Percentiles rank a stretch among this genome's conserved stretches.
Conservation (phyloP, 495 filamentous ascomycete species). For the Rostrohypoxylon terebratum region DNA sequence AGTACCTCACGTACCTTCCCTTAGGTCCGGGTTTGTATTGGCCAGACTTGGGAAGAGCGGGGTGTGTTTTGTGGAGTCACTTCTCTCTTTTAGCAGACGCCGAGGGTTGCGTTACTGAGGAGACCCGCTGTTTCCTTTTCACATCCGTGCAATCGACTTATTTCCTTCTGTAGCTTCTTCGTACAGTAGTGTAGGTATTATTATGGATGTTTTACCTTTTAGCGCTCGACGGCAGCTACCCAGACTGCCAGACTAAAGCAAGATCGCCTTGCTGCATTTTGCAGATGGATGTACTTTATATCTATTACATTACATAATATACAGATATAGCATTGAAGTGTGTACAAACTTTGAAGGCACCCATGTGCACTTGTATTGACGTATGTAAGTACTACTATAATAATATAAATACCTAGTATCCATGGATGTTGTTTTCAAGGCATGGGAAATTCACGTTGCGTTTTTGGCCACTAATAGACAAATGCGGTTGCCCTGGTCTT, state of each 20-base stretch:
- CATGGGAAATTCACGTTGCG: constrained; percentile 12
- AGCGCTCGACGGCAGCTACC: constrained; percentile 22
- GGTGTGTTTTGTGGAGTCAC: constrained; percentile 30
- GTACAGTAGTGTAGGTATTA: too few species aligned
- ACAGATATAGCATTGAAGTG: too few species aligned
- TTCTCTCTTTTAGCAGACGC: constrained; percentile 37
- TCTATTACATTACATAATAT: neutral
- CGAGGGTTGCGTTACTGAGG: constrained; percentile 49
- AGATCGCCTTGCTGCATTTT: constrained; percentile 50
- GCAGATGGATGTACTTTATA: constrained; percentile 1
- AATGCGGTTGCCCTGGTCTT: constrained; percentile 27
- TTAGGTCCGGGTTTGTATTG: constrained; percentile 16
- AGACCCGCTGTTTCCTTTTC: constrained; percentile 34
- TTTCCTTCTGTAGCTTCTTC: neutral
- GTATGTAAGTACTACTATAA: neutral
- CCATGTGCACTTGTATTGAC: neutral
- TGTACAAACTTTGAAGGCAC: neutral
- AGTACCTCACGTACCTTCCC: neutral
- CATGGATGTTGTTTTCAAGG: constrained; percentile 9
- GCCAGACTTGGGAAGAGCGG: constrained; percentile 39
- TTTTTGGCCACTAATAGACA: constrained; percentile 26
- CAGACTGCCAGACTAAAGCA: constrained; percentile 41
- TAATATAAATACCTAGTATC: too few species aligned
- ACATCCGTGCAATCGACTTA: constrained; percentile 10
- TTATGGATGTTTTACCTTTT: constrained; percentile 19